phyloP scores from a whole-genome alignment of 164 flowering plant species.

The Berberis vulgaris region DNA sequence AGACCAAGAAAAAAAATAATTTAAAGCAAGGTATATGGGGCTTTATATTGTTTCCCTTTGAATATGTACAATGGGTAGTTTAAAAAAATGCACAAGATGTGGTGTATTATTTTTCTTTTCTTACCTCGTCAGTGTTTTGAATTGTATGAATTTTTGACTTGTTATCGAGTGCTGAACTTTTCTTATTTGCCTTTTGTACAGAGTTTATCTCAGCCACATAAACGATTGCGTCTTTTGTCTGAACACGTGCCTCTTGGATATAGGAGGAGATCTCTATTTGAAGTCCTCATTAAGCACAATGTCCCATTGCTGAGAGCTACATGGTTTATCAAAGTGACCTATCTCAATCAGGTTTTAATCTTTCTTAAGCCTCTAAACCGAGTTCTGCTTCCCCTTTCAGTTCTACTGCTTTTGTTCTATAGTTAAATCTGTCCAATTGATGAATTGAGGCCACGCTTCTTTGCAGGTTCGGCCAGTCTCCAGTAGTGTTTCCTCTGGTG shows the following conservation, averaged over 20 bases:
- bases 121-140: no score
- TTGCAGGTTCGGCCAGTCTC: conserved; percentile 71
- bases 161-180: background rate
- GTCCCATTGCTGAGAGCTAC: conserved; percentile 92
- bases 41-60: no score
- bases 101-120: no score
- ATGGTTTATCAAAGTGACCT: conserved; percentile 95
- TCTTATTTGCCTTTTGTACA: conserved; percentile 17
- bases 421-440: background rate
- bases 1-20: no score
- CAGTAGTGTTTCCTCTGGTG: conserved; percentile 50
- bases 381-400: background rate
- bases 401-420: background rate
- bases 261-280: conserved; percentile 65
- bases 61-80: no score
- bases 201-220: conserved; percentile 92
- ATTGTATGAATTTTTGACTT: no score
- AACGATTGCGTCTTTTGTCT: conserved; percentile 70
- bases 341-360: conserved; percentile 42
- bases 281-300: conserved; percentile 85
- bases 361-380: background rate
- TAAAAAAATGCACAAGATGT: no score
- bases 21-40: no score
- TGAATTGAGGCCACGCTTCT: conserved; percentile 10
- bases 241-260: conserved; percentile 93